phyloP scores from a whole-genome alignment of 1,284 basidiomycete genomes.

The Apiotrichum montevideense region DNA sequence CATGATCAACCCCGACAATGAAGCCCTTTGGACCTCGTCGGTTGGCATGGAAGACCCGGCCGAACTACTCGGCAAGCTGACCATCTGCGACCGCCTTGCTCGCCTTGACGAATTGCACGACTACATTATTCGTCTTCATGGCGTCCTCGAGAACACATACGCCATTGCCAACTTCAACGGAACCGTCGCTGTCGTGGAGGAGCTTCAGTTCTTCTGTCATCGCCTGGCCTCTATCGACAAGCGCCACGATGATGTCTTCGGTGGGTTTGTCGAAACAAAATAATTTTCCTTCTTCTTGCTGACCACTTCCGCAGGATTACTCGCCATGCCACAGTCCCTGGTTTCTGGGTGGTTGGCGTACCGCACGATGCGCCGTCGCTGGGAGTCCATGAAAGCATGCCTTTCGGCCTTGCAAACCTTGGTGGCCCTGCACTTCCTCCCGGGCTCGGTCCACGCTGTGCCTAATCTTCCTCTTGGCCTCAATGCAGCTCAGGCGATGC shows the following conservation, averaged over 20 bases:
- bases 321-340: conserved; percentile 11
- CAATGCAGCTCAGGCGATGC: conserved; percentile 12
- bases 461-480: conserved; percentile 22
- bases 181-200: conserved; percentile 22
- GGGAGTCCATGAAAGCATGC: conserved; percentile 29
- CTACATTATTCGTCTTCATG: conserved; percentile 20
- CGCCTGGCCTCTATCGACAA: conserved; percentile 25
- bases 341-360: conserved; percentile 29
- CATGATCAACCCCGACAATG: conserved; percentile 24
- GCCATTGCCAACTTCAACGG: conserved; percentile 23
- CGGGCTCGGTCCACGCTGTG: conserved; percentile 25
- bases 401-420: conserved; percentile 28
- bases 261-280: conserved; percentile 18
- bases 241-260: conserved; percentile 29
- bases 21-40: conserved; percentile 15
- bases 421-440: conserved; percentile 34
- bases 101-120: conserved; percentile 32
- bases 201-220: conserved; percentile 25
- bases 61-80: conserved; percentile 29
- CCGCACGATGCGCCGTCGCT: conserved; percentile 29
- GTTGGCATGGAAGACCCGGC: conserved; percentile 20
- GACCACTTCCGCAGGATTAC: conserved; percentile 10
- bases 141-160: conserved; percentile 23
- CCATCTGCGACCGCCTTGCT: conserved; percentile 31
- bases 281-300: neutral